phyloP scores from a whole-genome alignment of 192 early-diverging fungal genomes.

The Coemansia sp. region DNA sequence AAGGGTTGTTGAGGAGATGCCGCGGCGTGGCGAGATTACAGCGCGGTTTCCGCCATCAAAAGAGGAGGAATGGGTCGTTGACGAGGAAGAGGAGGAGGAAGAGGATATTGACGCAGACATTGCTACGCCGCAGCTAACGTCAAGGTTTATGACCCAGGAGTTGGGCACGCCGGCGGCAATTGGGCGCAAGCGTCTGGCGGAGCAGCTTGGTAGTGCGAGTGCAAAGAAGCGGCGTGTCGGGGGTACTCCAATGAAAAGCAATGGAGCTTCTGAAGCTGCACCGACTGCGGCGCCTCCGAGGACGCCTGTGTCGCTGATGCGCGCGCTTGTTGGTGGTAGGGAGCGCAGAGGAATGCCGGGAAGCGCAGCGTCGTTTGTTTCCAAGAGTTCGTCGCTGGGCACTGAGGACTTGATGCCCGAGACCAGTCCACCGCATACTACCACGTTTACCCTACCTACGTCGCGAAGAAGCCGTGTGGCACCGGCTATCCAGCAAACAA shows the following conservation, averaged over 20 bases:
- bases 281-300: not conserved
- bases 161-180: not conserved
- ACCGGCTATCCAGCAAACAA: conserved; percentile 3
- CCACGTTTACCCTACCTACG: conserved; percentile 37
- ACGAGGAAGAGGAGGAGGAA: conserved; percentile 11
- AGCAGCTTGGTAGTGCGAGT: conserved; percentile 25
- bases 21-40: conserved; percentile 36
- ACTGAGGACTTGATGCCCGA: conserved; percentile 46
- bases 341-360: conserved; percentile 16
- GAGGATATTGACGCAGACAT: conserved; percentile 49
- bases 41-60: conserved; percentile 36
- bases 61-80: not conserved
- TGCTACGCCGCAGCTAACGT: conserved; percentile 46
- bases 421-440: conserved; percentile 44
- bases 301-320: conserved; percentile 48
- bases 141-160: conserved; percentile 52
- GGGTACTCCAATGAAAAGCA: conserved; percentile 21
- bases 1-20: conserved; percentile 27
- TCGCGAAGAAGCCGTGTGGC: conserved; percentile 27
- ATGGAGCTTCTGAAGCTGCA: not conserved
- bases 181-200: conserved; percentile 39
- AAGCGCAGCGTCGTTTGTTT: conserved; percentile 25
- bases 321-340: conserved; percentile 12
- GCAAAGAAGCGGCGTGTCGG: conserved; percentile 18
- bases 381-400: conserved; percentile 41